phyloP scores from a whole-genome alignment of 2,329 filamentous ascomycete species.

The Pestalotiopsis sp. region DNA sequence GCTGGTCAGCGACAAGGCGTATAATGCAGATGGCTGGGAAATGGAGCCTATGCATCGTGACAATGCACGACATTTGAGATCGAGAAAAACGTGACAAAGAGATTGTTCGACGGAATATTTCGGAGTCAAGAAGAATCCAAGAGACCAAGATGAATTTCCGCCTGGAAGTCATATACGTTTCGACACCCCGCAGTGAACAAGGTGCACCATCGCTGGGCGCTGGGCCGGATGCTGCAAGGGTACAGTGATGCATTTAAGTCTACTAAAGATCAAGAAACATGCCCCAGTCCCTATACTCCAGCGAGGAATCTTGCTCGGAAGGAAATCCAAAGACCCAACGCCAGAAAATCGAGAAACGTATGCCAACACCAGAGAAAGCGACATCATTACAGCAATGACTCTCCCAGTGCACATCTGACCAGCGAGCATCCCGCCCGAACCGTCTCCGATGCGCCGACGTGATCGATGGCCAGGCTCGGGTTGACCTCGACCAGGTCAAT shows the following conservation, averaged over 20 bases:
- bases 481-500: constrained; percentile 86
- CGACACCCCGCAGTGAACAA: neutral
- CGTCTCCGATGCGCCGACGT: constrained; percentile 76
- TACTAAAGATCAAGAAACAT: neutral
- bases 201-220: neutral
- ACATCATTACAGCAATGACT: constrained; percentile 73
- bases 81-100: neutral
- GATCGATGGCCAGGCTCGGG: constrained; percentile 66
- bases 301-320: neutral
- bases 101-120: neutral
- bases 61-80: neutral
- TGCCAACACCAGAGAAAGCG: neutral
- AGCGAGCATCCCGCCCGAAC: constrained; percentile 89
- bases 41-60: neutral
- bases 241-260: constrained; percentile 5
- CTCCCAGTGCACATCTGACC: constrained; percentile 87
- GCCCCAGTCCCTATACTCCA: neutral
- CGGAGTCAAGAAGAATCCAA: neutral
- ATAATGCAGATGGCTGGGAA: constrained; percentile 1
- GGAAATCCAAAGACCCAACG: neutral
- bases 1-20: neutral
- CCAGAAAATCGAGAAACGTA: neutral
- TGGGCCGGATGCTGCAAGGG: neutral
- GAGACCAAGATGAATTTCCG: neutral
- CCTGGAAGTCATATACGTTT: neutral